Evolutionary conservation across 192 early-diverging fungal species (phyloP).

Genomic region (Coemansia sp.): DNA sequence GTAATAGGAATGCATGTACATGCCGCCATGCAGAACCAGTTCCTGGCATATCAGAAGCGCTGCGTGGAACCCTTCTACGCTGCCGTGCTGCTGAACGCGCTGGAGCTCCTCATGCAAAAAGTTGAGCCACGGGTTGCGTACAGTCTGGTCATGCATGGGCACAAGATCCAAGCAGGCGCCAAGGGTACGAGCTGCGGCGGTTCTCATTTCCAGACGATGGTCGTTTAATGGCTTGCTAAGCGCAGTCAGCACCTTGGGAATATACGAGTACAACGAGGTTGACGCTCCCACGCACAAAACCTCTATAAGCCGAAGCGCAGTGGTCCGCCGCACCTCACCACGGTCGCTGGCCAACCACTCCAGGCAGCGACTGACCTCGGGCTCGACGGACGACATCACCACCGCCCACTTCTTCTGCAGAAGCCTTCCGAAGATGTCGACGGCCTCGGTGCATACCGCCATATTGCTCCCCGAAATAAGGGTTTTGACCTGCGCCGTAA

Average conservation of each 20-base stretch:
- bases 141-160: slow-evolving; percentile 71
- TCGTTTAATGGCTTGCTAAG: slow-evolving; percentile 88
- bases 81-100: slow-evolving; percentile 68
- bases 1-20: slow-evolving; percentile 85
- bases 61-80: slow-evolving; percentile 81
- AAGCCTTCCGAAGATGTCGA: slow-evolving; percentile 23
- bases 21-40: slow-evolving; percentile 76
- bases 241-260: slow-evolving; percentile 78
- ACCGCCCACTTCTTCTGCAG: slow-evolving; percentile 32
- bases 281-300: slow-evolving; percentile 47
- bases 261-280: slow-evolving; percentile 78
- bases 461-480: slow-evolving; percentile 23
- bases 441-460: slow-evolving; percentile 27
- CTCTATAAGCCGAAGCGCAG: slow-evolving; percentile 37
- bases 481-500: slow-evolving; percentile 22
- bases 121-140: slow-evolving; percentile 69
- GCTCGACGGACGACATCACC: slow-evolving; percentile 22
- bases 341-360: slow-evolving; percentile 44
- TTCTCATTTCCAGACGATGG: slow-evolving; percentile 76
- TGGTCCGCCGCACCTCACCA: slow-evolving; percentile 35
- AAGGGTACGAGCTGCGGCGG: slow-evolving; percentile 83
- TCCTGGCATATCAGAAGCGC: slow-evolving; percentile 79
- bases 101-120: slow-evolving; percentile 84
- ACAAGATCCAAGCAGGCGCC: slow-evolving; percentile 83
- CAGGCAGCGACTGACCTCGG: slow-evolving; percentile 34